Evolutionary conservation across 768 basidiomycete species (phyloP).

Genomic region (Termitomyces sp.): DNA sequence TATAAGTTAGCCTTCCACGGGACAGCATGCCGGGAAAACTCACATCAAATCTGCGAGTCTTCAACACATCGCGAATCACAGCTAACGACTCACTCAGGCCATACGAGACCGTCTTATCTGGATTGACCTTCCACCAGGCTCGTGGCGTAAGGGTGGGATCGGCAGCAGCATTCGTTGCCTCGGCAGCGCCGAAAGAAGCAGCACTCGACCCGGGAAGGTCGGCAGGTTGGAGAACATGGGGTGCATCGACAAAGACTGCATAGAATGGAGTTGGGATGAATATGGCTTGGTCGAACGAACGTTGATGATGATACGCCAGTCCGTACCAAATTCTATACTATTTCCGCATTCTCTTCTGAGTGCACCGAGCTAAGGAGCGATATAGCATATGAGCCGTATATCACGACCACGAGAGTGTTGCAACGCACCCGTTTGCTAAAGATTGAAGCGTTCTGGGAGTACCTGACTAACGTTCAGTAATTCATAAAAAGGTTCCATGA

Average conservation of each 20-base stretch:
- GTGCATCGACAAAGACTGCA: slow-evolving; percentile 73
- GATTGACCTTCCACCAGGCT: slow-evolving; percentile 68
- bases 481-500: not conserved
- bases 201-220: slow-evolving; percentile 41
- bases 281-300: not conserved
- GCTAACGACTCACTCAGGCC: slow-evolving; percentile 60
- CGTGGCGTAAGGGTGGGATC: slow-evolving; percentile 58
- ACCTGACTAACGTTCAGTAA: slow-evolving; percentile 33
- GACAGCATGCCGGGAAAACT: slow-evolving; percentile 20
- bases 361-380: slow-evolving; percentile 58
- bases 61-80: slow-evolving; percentile 53
- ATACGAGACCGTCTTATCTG: slow-evolving; percentile 43
- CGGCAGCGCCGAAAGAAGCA: slow-evolving; percentile 30
- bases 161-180: slow-evolving; percentile 30
- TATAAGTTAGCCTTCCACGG: too few species aligned
- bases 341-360: slow-evolving; percentile 67
- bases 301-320: not conserved
- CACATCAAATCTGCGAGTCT: slow-evolving; percentile 63
- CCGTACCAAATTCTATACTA: slow-evolving; percentile 60
- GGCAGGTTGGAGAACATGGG: slow-evolving; percentile 60
- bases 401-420: not conserved
- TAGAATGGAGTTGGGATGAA: not conserved
- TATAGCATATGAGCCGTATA: not conserved
- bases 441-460: slow-evolving; percentile 65
- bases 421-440: slow-evolving; percentile 67